phyloP scores from a whole-genome alignment of 1,284 basidiomycete genomes.

The Tilletiopsis washingtonensis region DNA sequence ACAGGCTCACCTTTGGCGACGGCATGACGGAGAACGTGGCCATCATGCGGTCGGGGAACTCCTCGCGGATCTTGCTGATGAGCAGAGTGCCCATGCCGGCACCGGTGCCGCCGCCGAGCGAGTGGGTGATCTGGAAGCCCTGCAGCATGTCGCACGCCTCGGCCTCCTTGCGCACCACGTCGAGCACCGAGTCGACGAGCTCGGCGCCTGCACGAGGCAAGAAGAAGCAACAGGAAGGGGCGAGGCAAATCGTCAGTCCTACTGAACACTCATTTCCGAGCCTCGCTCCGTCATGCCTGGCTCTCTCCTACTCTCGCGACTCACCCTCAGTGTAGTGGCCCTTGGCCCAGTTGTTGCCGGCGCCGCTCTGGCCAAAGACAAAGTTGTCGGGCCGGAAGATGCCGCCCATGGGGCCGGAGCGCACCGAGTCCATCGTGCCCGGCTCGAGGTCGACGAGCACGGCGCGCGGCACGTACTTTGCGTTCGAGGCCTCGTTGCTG shows the following conservation, averaged over 20 bases:
- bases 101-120: constrained; percentile 59
- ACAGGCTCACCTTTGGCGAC: constrained; percentile 53
- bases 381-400: constrained; percentile 59
- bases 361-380: constrained; percentile 58
- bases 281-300: background rate
- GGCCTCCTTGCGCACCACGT: constrained; percentile 58
- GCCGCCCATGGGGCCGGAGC: constrained; percentile 56
- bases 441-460: constrained; percentile 77
- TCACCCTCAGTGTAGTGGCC: constrained; percentile 50
- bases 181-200: constrained; percentile 56
- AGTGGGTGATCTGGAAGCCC: constrained; percentile 59
- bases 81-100: constrained; percentile 59
- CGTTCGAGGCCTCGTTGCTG: constrained; percentile 43
- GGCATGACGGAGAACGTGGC: constrained; percentile 59
- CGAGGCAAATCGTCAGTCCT: too few relatives aligned
- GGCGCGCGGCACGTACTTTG: constrained; percentile 88
- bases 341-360: constrained; percentile 58
- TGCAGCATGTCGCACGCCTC: constrained; percentile 56
- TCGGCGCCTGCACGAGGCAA: constrained; percentile 50
- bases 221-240: too few relatives aligned
- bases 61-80: constrained; percentile 59
- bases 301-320: background rate
- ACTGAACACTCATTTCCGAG: too few relatives aligned
- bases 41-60: constrained; percentile 61
- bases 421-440: constrained; percentile 91